These are phyloP conservation scores for Mycena latifolia DNA, from an alignment of 768 basidiomycete species.

Conservation along the genomic window DNA sequence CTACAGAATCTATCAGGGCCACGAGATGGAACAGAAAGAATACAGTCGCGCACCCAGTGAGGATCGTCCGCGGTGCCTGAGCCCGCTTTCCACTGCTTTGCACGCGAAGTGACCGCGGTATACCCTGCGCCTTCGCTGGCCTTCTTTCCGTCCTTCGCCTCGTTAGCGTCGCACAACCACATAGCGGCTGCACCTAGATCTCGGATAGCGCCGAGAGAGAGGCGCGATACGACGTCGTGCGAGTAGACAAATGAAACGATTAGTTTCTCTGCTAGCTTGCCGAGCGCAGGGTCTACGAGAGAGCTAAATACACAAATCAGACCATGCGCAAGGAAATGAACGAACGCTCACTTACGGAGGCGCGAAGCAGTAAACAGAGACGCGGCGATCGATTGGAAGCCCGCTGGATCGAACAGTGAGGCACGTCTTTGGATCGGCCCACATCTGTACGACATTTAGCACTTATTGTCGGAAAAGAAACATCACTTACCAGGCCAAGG, in stretches of 20 bases:
- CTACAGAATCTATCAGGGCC: conserved; percentile 49
- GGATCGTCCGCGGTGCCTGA: conserved; percentile 65
- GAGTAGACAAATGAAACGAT: conserved; percentile 87
- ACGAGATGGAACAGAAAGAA: background rate
- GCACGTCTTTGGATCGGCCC: conserved; percentile 87
- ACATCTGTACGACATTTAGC: conserved; percentile 66
- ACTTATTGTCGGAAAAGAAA: background rate
- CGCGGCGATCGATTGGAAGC: conserved; percentile 72
- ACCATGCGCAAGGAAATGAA: background rate
- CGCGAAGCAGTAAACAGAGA: conserved; percentile 83
- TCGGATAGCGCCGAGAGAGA: conserved; percentile 82
- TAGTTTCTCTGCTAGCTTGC: conserved; percentile 69
- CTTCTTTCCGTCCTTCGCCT: conserved; percentile 49
- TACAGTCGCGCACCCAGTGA: conserved; percentile 57
- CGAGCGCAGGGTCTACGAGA: conserved; percentile 70
- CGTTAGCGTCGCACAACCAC: conserved; percentile 84
- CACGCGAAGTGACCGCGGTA: conserved; percentile 58
- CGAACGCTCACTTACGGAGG: conserved; percentile 69
- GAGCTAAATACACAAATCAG: conserved; percentile 55
- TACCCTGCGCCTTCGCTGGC: conserved; percentile 68
- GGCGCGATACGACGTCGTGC: conserved; percentile 82
- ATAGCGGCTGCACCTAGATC: conserved; percentile 81
- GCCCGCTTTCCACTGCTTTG: conserved; percentile 72
- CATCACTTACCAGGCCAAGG: conserved; percentile 70
- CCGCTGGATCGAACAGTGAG: conserved; percentile 77